These are phyloP conservation scores for Hanseniaspora mollemarum DNA, from an alignment of 805 yeast genomes.

Conservation along the genomic window DNA sequence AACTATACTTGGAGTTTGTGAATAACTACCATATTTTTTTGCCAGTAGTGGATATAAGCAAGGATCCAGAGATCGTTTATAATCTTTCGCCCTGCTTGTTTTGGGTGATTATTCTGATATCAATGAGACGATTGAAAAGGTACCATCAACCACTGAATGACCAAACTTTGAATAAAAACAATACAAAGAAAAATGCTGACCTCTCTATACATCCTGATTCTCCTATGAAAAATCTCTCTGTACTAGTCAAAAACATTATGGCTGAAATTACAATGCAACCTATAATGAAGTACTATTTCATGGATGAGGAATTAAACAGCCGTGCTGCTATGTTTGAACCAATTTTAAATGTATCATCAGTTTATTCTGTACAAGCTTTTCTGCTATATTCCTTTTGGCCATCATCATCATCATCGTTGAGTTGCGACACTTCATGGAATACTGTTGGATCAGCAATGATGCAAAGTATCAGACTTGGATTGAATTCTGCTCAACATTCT, in stretches of 20 bases:
- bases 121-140: conserved; percentile 47
- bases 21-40: conserved; percentile 70
- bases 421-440: conserved; percentile 94
- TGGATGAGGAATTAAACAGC: conserved; percentile 42
- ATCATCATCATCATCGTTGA: conserved; percentile 81
- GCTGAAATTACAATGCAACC: conserved; percentile 88
- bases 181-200: conserved; percentile 16
- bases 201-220: conserved; percentile 3
- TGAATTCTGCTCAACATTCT: conserved; percentile 65
- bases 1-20: conserved; percentile 58
- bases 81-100: conserved; percentile 75
- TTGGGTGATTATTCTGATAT: conserved; percentile 85
- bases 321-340: conserved; percentile 39
- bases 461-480: conserved; percentile 84
- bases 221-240: conserved; percentile 37
- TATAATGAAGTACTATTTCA: conserved; percentile 69
- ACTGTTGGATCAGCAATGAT: conserved; percentile 86
- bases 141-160: conserved; percentile 27
- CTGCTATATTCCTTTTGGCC: conserved; percentile 89
- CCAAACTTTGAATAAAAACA: conserved; percentile 16
- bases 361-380: conserved; percentile 88
- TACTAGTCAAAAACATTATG: conserved; percentile 58
- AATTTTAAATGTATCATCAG: conserved; percentile 75
- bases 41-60: conserved; percentile 73
- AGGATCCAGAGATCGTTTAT: conserved; percentile 74